Evolutionary conservation across 2,329 filamentous ascomycete species (phyloP).

Genomic region (Phaeoacremonium minimum): DNA sequence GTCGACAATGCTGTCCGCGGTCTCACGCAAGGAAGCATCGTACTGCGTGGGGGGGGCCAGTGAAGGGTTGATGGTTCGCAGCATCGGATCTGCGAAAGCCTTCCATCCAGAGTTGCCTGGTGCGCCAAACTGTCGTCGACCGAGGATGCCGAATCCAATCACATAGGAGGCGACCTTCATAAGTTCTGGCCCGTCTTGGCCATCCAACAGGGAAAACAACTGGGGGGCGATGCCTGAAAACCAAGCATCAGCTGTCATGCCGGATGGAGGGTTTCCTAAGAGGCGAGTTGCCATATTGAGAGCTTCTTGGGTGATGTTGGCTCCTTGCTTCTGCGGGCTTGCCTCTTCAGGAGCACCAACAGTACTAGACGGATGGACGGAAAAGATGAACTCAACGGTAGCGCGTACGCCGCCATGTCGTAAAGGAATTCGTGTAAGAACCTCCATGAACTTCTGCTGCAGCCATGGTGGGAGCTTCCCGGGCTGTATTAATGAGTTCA

Average conservation of each 20-base stretch:
- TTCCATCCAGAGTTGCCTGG: slow-evolving; percentile 60
- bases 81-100: slow-evolving; percentile 54
- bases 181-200: slow-evolving; percentile 51
- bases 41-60: not conserved
- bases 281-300: slow-evolving; percentile 59
- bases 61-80: slow-evolving; percentile 44
- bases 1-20: slow-evolving; percentile 36
- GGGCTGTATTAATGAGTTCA: slow-evolving; percentile 62
- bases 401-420: slow-evolving; percentile 60
- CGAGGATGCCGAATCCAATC: slow-evolving; percentile 63
- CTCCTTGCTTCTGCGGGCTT: slow-evolving; percentile 49
- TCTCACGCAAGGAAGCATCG: slow-evolving; percentile 17
- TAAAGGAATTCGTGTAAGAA: slow-evolving; percentile 57
- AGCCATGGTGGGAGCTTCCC: slow-evolving; percentile 55
- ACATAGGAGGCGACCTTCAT: slow-evolving; percentile 56
- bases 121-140: slow-evolving; percentile 58
- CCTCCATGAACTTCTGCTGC: slow-evolving; percentile 48
- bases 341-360: slow-evolving; percentile 32
- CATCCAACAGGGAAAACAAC: slow-evolving; percentile 58
- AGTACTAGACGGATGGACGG: slow-evolving; percentile 56
- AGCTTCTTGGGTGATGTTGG: slow-evolving; percentile 65
- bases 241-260: slow-evolving; percentile 52
- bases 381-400: slow-evolving; percentile 67
- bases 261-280: slow-evolving; percentile 54
- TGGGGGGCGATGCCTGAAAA: slow-evolving; percentile 58